Evolutionary conservation across 2,329 filamentous ascomycete genomes (phyloP).

Genomic region (Claviceps pusilla): DNA sequence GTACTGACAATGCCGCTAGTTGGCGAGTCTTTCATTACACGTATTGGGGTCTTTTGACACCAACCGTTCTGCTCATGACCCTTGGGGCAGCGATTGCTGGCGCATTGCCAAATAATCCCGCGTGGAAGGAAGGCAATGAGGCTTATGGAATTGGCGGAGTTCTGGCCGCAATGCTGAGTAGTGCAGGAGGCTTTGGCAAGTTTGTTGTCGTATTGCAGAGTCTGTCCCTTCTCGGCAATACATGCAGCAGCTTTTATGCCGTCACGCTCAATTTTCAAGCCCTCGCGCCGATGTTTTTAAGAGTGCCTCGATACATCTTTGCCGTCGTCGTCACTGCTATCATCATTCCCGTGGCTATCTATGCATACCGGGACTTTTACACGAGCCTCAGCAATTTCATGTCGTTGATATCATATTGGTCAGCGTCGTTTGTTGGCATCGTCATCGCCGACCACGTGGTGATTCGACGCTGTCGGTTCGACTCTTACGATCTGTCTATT

Average conservation of each 20-base stretch:
- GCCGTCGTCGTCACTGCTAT: slow-evolving; percentile 41
- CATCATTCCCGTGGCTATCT: slow-evolving; percentile 43
- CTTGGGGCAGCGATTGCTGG: slow-evolving; percentile 51
- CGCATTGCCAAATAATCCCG: slow-evolving; percentile 36
- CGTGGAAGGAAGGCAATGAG: slow-evolving; percentile 40
- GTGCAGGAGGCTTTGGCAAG: slow-evolving; percentile 44
- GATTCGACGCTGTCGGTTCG: slow-evolving; percentile 30
- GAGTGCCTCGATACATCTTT: slow-evolving; percentile 42
- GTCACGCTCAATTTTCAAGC: slow-evolving; percentile 52
- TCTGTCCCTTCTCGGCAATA: slow-evolving; percentile 43
- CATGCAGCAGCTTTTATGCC: slow-evolving; percentile 44
- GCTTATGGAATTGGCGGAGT: slow-evolving; percentile 41
- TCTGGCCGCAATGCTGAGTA: slow-evolving; percentile 42
- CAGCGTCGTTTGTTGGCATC: slow-evolving; percentile 37
- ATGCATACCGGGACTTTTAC: slow-evolving; percentile 41
- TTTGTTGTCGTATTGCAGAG: slow-evolving; percentile 46
- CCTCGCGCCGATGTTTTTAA: slow-evolving; percentile 38
- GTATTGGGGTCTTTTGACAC: slow-evolving; percentile 38
- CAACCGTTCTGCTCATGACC: slow-evolving; percentile 44
- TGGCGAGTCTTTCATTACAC: slow-evolving; percentile 38
- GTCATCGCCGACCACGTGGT: slow-evolving; percentile 32
- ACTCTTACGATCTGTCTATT: slow-evolving; percentile 28
- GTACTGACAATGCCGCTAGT: slow-evolving; percentile 9
- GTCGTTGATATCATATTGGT: slow-evolving; percentile 44
- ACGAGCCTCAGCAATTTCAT: slow-evolving; percentile 41